Base-by-base conservation (phyloP, 805 yeast species). In the Hanseniaspora meyeri region DNA sequence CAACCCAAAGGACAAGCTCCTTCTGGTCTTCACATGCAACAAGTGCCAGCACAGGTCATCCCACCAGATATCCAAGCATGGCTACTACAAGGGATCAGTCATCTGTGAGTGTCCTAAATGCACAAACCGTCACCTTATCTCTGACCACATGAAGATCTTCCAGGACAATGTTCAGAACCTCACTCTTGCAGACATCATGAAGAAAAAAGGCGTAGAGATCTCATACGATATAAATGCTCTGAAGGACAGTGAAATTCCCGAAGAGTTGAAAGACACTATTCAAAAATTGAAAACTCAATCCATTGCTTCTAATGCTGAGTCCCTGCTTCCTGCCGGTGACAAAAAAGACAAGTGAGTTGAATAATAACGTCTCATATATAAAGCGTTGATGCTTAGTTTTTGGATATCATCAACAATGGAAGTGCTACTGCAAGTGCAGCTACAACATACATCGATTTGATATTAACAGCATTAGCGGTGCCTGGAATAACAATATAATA, bases 21-120 rank as follows among this genome's bases (percentile, higher is more conserved):
- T 88, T 84, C 77, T 91, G 24, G 91, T 95, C 0, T 90, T 91
- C 71, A 91, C 96, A 0, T 91, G 97, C 70, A 91, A 89, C 66
- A 80, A 81, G 61, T 91, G 97, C 70, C 76, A 80, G 48, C 79
- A 85, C 2, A 73, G 97, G 57, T 88, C 96, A 0, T 81, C 89
- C 4, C 97, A 91, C 65, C 77, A 83, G n/a, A 84, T 91, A 65
- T 85, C 96, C 6, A 90, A 90, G 62, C 97, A 91, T 69, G 90
- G 96, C 0, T 91, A 91, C 66, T 79, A 83, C 14, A 72, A 75
- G 10, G 97, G 97, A 1, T 83, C 96, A 0, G 95, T 91, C 3
- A 71, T 88, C 51, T 84, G 91, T 27, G 88, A 87, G 64, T 91
- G 97, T 66, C 97, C 97, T 0, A 86, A 89, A 16, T 91, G 97